phyloP scores from a whole-genome alignment of 805 yeast species.

The Candida arabinofermentans region DNA sequence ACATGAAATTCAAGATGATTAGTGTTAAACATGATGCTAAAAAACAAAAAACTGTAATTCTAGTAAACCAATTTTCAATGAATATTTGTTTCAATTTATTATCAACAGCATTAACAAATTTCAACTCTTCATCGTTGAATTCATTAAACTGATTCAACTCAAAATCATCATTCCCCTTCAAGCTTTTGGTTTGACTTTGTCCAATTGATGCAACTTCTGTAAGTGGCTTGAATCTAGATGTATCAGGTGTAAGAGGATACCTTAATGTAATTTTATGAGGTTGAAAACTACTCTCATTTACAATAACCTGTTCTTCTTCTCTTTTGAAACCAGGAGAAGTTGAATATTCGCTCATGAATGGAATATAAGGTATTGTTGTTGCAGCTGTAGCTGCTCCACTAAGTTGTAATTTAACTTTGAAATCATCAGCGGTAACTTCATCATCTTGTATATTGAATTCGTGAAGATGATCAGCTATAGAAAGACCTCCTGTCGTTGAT shows the following conservation, averaged over 20 bases:
- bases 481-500: no score
- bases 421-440: not conserved
- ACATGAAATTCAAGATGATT: not conserved
- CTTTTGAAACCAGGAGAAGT: not conserved
- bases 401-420: not conserved
- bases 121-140: slow-evolving; percentile 3
- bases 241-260: slow-evolving; percentile 1
- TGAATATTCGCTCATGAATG: not conserved
- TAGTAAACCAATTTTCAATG: slow-evolving; percentile 1
- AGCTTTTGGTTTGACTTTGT: not conserved
- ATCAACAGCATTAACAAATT: slow-evolving; percentile 5
- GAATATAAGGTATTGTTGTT: not conserved
- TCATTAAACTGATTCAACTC: not conserved
- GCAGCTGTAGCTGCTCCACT: no score
- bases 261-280: not conserved
- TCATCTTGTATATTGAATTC: not conserved
- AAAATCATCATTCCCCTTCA: no score
- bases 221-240: not conserved
- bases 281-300: not conserved
- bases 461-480: no score
- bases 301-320: not conserved
- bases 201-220: no score
- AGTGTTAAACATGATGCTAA: not conserved
- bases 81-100: slow-evolving; percentile 3
- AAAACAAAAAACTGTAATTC: slow-evolving; percentile 1